Evolutionary conservation across 305 asterid genomes (phyloP).

Genomic region (Rubia tinctorum): DNA sequence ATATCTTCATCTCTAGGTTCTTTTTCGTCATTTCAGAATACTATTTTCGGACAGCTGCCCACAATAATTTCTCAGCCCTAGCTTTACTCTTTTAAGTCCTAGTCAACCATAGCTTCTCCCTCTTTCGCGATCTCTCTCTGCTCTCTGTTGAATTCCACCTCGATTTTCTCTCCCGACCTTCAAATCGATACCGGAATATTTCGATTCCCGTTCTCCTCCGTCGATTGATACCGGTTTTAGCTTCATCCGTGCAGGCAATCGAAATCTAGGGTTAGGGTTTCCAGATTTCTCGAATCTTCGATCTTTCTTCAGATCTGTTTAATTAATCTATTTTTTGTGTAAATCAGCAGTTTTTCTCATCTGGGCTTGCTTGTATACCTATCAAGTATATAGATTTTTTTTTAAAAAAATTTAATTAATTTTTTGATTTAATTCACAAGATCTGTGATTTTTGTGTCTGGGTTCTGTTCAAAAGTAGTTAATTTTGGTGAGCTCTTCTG

Average conservation of each 20-base stretch:
- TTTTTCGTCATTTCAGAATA: background rate
- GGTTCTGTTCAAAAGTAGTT: background rate
- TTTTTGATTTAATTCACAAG: background rate
- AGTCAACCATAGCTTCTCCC: constrained; percentile 8
- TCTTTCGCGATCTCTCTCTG: constrained; percentile 12
- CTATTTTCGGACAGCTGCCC: constrained; percentile 19
- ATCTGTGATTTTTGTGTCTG: constrained; percentile 4
- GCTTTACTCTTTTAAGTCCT: constrained; percentile 25
- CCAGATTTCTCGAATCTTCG: constrained; percentile 11
- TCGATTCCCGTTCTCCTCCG: constrained; percentile 20
- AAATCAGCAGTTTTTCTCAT: constrained; percentile 7
- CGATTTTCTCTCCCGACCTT: constrained; percentile 16
- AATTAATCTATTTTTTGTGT: constrained; percentile 10
- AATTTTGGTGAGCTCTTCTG: background rate
- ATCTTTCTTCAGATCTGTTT: constrained; percentile 16
- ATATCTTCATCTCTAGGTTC: constrained; percentile 2
- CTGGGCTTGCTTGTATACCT: background rate
- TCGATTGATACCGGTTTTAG: constrained; percentile 25
- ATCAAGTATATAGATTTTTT: background rate
- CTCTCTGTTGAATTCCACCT: constrained; percentile 10
- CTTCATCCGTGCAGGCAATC: constrained; percentile 6
- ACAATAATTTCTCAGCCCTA: constrained; percentile 13
- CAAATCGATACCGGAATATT: constrained; percentile 20
- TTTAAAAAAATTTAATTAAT: background rate
- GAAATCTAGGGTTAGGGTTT: constrained; percentile 44